Conservation (phyloP, 306 rosid species). For the Quercus bicolor region DNA sequence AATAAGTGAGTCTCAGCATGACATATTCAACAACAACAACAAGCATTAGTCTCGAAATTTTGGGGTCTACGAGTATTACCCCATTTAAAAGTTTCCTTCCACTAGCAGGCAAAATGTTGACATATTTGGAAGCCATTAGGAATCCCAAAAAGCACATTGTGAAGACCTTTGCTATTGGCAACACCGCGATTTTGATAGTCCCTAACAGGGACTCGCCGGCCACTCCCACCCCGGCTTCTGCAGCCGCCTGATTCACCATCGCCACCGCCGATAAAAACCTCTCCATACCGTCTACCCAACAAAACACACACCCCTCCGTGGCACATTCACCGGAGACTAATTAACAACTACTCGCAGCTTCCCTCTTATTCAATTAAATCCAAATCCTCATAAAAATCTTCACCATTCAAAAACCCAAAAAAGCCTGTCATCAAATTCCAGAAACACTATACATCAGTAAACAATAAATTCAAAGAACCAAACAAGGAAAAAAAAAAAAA, state of each 20-base stretch:
- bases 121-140: conserved; percentile 94
- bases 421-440: too few relatives aligned
- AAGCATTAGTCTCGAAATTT: neutral
- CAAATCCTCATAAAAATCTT: too few relatives aligned
- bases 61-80: conserved; percentile 23
- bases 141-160: conserved; percentile 84
- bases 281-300: conserved; percentile 30
- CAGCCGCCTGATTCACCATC: conserved; percentile 13
- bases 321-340: neutral
- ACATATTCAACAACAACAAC: too few relatives aligned
- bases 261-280: conserved; percentile 37
- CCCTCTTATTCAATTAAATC: too few relatives aligned
- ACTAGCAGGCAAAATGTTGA: conserved; percentile 70
- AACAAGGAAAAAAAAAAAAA: too few relatives aligned
- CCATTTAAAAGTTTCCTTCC: conserved; percentile 92
- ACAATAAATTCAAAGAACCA: too few relatives aligned
- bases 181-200: conserved; percentile 75
- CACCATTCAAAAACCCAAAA: too few relatives aligned
- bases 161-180: conserved; percentile 88
- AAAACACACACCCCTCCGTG: neutral
- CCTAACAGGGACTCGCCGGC: conserved; percentile 67
- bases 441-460: too few relatives aligned
- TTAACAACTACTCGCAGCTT: neutral
- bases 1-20: too few relatives aligned
- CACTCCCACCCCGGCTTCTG: conserved; percentile 29